Base-by-base conservation (phyloP, 257 asterid genomes). In the Pogostemon cablin region DNA sequence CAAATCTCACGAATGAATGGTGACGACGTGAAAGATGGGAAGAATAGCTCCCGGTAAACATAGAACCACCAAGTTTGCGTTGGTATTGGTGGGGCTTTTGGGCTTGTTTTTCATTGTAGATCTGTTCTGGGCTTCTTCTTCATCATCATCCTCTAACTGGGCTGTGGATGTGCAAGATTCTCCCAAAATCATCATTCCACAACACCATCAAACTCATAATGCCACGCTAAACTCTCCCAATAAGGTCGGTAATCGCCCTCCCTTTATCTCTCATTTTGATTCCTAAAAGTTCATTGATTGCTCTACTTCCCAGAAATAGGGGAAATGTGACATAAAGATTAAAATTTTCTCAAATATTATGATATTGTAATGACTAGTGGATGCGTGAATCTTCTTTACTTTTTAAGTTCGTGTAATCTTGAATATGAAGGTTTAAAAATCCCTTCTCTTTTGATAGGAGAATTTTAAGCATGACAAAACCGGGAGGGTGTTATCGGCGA, bases 81-180 rank as follows among this genome's bases (percentile, higher is more conserved):
- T 89, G 44, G n/a, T 71, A 5, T 75, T 85, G 69, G 82, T 86
- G 56, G 89, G 77, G 6, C 85, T 93, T 10, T 72, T 93, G 72
- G 96, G 84, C 5, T 79, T 79, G 25, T 86, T 88, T 70, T 75
- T 93, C 15, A 55, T 87, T 50, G 85, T 74, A 74, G 92, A 93
- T 93, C 92, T 90, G 75, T 83, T 88, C 10, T 90, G 98, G 96
- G 93, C 96, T 17, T 84, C 90, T 2, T 77, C 88, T 8, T 78
- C 86, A 12, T 84, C 80, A 4, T 56, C 79, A 37, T 62, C 85
- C 48, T 61, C 82, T 63, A 55, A 76, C 68, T 80, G 82, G 86
- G 34, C 68, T 63, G 9, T 69, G 52, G 34, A 70, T 63, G 9
- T 69, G 52, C 78, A 65, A 11, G 67, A 79, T 41, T 61, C 87